Base-by-base conservation (phyloP, 2,329 filamentous ascomycete species). In the Diplodia sapinea region DNA sequence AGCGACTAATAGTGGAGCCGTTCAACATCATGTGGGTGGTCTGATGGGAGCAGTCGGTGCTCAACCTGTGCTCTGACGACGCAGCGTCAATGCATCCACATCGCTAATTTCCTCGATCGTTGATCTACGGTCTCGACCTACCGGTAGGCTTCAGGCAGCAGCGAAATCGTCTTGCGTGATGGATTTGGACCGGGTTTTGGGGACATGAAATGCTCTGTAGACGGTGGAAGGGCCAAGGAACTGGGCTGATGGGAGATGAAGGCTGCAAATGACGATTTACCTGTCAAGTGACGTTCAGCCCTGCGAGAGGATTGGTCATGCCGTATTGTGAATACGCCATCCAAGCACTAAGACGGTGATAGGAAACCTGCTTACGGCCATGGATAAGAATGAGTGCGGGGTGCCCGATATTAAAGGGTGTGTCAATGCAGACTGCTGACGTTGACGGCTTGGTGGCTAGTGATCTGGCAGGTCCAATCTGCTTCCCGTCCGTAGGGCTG, bases 331-430 rank as follows among this genome's bases (percentile, higher is more conserved):
- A 29, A 63, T 29, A 38, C 26, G 59, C 43, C 31, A 40, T 26
- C 31, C 47, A 51, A 63, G 47, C 1, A 12, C 47, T 26, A 15
- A n/a, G 38, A 38, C 8, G 33, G 43, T 51, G 59, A 63, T 63
- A 51, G 29, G 17, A 63, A 63, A 43, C 29, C n/a, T 38, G 20
- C 13, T 51, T 63, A 63, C 33, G 13, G 13, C 47, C 29, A 63
- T 38, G 59, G 59, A 13, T 63, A 17, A 49, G 23, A 36, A 63
- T n/a, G 43, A 29, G 43, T 63, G 59, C 59, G 59, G 59, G 59
- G 59, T 51, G 13, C 31, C 59, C 59, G 43, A 63, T 63, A 63
- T 63, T 63, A 63, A 63, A 63, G 59, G 59, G n/a, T 20, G 59
- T n/a, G 59, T 63, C 59, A 52, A 63, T 63, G 59, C 59, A 63